Evolutionary conservation across 352 stramenopile species (phyloP), one percentile per base, ranked within the genome.

Genomic region (Phytophthora boehmeriae): DNA sequence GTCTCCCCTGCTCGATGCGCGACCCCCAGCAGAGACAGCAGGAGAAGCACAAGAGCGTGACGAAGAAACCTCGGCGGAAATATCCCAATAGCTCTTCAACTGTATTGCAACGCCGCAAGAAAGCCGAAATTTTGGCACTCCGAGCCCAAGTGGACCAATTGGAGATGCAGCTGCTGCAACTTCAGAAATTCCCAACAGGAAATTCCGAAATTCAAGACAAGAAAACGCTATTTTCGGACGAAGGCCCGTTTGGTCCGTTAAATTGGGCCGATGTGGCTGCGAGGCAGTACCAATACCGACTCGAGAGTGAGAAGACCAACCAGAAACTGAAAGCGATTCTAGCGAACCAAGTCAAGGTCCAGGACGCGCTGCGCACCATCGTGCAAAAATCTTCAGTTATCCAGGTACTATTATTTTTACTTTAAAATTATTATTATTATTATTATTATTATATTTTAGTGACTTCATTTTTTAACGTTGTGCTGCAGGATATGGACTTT

Each of bases 101-200:
- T 4, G 49, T 46, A 20, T 17, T 67, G 25, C 63, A 72, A 35
- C 53, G 57, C 5, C 62, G 63, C 8, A 75, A 75, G 56, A 75
- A 75, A 36, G 62, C 65, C 6, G 67, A 72, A 25, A 61, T 72
- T 32, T 8, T 60, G 32, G 52, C 65, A 16, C 34, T 75, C n/a
- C 17, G 62, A 8, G 54, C n/a, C 1, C 56, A 69, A 38, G 56
- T 52, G 42, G 36, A 47, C 56, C 47, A 60, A 43, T 44, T 75
- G 25, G 62, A 72, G 16, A 8, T 4, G 27, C 61, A 62, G 19
- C 39, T 75, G 2, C 30, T 34, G 43, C 46, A 64, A 38, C 52
- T 75, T 27, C 30, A 64, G 27, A 39, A 43, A 1, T 43, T 54
- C 1, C 39, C 54, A 19, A 32, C n/a, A 3, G 35, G 20, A 28